Evolutionary conservation across 2,329 filamentous ascomycete genomes (phyloP).

Genomic region (Aspergillus sp.): DNA sequence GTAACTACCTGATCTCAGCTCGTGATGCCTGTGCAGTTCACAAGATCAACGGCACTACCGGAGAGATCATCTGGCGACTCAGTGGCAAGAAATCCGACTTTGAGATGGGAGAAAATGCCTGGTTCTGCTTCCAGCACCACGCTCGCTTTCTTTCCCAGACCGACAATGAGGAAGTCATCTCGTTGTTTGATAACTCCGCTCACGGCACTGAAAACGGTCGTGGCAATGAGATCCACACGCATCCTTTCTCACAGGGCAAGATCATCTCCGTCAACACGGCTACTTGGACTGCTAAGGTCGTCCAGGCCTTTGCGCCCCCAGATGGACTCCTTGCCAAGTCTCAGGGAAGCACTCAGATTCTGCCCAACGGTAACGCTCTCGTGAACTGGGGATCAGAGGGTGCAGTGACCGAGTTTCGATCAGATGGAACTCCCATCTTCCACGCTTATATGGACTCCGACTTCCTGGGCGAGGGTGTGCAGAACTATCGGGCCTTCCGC

Average conservation of each 20-base stretch:
- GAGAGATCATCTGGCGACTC: slow-evolving; percentile 46
- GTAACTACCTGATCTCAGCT: slow-evolving; percentile 47
- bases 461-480: slow-evolving; percentile 26
- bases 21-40: slow-evolving; percentile 44
- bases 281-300: slow-evolving; percentile 39
- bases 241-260: slow-evolving; percentile 42
- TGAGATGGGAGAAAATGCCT: slow-evolving; percentile 35
- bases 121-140: slow-evolving; percentile 50
- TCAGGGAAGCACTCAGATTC: slow-evolving; percentile 50
- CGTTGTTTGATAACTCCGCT: slow-evolving; percentile 52
- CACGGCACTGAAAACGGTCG: slow-evolving; percentile 34
- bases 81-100: slow-evolving; percentile 44
- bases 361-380: slow-evolving; percentile 50
- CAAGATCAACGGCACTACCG: slow-evolving; percentile 44
- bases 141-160: slow-evolving; percentile 45
- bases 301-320: slow-evolving; percentile 47
- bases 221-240: slow-evolving; percentile 28
- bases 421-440: slow-evolving; percentile 31
- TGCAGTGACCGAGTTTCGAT: slow-evolving; percentile 31
- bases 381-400: slow-evolving; percentile 55
- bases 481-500: slow-evolving; percentile 36
- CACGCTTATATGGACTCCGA: slow-evolving; percentile 43
- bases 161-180: slow-evolving; percentile 45
- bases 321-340: slow-evolving; percentile 48
- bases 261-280: slow-evolving; percentile 43